Evolutionary conservation across 2,329 filamentous ascomycete species (phyloP).

Genomic region (Fusarium haematococcum): DNA sequence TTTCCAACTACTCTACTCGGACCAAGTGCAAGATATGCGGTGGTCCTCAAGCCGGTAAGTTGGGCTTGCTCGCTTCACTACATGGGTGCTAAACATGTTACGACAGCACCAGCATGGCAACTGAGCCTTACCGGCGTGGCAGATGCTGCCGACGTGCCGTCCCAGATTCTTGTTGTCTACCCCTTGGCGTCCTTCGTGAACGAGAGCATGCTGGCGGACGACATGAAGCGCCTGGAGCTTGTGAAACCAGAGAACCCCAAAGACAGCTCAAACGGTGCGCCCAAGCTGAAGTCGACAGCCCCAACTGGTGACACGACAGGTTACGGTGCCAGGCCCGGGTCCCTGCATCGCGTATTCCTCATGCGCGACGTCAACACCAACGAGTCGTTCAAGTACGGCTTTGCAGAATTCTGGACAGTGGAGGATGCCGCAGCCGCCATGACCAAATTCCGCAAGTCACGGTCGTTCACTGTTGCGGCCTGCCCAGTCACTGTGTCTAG

Average conservation of each 20-base stretch:
- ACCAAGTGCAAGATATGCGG: slow-evolving; percentile 55
- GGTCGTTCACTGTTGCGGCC: slow-evolving; percentile 82
- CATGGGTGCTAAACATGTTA: background rate
- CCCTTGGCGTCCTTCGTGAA: slow-evolving; percentile 77
- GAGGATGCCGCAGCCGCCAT: slow-evolving; percentile 82
- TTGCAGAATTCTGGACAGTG: slow-evolving; percentile 83
- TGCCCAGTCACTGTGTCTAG: slow-evolving; percentile 78
- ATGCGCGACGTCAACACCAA: slow-evolving; percentile 78
- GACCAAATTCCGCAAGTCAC: slow-evolving; percentile 76
- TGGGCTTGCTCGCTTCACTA: background rate
- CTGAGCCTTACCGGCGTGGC: slow-evolving; percentile 60
- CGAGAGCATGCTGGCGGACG: slow-evolving; percentile 78
- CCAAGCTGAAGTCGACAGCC: slow-evolving; percentile 70
- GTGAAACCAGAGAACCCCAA: slow-evolving; percentile 64
- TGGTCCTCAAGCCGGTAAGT: slow-evolving; percentile 47
- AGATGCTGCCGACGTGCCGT: slow-evolving; percentile 67
- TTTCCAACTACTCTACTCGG: slow-evolving; percentile 54
- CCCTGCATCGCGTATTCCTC: slow-evolving; percentile 81
- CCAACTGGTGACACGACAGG: slow-evolving; percentile 67
- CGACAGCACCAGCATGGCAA: slow-evolving; percentile 45
- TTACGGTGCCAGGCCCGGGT: slow-evolving; percentile 77
- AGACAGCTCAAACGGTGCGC: slow-evolving; percentile 57
- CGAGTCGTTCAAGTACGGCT: slow-evolving; percentile 84
- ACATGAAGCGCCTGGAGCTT: slow-evolving; percentile 79
- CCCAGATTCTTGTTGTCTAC: slow-evolving; percentile 81